phyloP scores from a whole-genome alignment of 2,329 filamentous ascomycete species.

The Lachnellula occidentalis region DNA sequence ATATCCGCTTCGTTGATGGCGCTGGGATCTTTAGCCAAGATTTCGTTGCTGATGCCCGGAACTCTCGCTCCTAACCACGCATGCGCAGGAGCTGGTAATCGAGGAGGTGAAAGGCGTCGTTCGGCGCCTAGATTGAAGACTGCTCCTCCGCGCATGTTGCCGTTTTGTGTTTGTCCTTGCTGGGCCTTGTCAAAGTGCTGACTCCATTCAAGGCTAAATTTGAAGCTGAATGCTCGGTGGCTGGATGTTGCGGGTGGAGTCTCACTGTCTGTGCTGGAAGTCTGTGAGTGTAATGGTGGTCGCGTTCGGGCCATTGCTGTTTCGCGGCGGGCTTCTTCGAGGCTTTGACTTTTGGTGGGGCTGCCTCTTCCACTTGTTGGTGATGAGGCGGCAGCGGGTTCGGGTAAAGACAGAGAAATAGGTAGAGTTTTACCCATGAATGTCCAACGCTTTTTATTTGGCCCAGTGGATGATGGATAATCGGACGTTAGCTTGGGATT shows the following conservation, averaged over 20 bases:
- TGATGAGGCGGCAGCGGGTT: slow-evolving; percentile 6
- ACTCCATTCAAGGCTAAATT: slow-evolving; percentile 66
- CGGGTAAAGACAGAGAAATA: slow-evolving; percentile 32
- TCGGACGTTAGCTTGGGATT: slow-evolving; percentile 16
- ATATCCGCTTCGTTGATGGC: slow-evolving; percentile 8
- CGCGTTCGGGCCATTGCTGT: slow-evolving; percentile 40
- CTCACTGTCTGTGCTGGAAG: slow-evolving; percentile 50
- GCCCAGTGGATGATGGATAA: slow-evolving; percentile 8
- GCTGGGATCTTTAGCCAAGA: slow-evolving; percentile 21
- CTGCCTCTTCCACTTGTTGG: slow-evolving; percentile 1
- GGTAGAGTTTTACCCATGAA: slow-evolving; percentile 59
- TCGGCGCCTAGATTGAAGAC: slow-evolving; percentile 32
- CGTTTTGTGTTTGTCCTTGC: slow-evolving; percentile 2
- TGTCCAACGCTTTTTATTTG: slow-evolving; percentile 54
- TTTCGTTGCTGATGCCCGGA: slow-evolving; percentile 23
- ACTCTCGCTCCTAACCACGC: slow-evolving; percentile 45
- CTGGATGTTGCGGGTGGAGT: slow-evolving; percentile 44
- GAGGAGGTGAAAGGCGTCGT: slow-evolving; percentile 60
- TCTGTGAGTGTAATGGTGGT: slow-evolving; percentile 40
- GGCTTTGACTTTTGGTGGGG: slow-evolving; percentile 42
- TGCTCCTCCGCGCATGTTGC: slow-evolving; percentile 2
- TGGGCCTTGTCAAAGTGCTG: slow-evolving; percentile 36
- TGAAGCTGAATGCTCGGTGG: slow-evolving; percentile 56
- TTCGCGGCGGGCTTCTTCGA: slow-evolving; percentile 46
- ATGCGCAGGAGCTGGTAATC: slow-evolving; percentile 67